Percentiles rank a stretch among this genome's conserved stretches.
Evolutionary conservation across 2,329 filamentous ascomycete genomes (phyloP).

Genomic region (Rasamsonia emersonii): DNA sequence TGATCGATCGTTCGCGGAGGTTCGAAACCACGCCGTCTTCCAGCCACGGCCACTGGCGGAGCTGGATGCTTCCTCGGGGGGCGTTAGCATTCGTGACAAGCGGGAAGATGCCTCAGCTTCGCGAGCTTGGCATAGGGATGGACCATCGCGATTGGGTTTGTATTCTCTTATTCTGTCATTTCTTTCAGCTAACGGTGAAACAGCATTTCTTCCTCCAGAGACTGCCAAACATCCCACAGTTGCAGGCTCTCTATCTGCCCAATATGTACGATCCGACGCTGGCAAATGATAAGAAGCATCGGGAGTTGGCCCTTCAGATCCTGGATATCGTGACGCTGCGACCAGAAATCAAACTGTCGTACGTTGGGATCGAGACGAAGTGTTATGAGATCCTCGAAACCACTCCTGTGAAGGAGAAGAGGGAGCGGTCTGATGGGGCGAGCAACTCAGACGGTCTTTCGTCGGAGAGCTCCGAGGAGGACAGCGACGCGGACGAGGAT

Average conservation of each 20-base stretch:
- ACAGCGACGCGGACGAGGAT: constrained; percentile 30
- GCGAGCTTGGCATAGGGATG: constrained; percentile 63
- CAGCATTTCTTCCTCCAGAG: constrained; percentile 72
- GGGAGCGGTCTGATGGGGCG: no score
- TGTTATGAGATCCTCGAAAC: constrained; percentile 74
- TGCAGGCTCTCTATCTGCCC: constrained; percentile 63
- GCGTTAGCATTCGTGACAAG: constrained; percentile 66
- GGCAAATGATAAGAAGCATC: constrained; percentile 46
- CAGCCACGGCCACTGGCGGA: constrained; percentile 47
- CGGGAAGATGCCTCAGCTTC: constrained; percentile 62
- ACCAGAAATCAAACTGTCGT: constrained; percentile 67
- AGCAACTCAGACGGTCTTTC: constrained; percentile 11
- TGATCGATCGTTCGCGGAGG: constrained; percentile 62
- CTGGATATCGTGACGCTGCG: constrained; percentile 69
- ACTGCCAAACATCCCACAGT: constrained; percentile 59
- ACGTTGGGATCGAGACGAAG: constrained; percentile 66
- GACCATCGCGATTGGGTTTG: constrained; percentile 69
- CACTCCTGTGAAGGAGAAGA: constrained; percentile 29
- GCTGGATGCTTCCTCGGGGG: constrained; percentile 64
- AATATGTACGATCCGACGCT: constrained; percentile 55
- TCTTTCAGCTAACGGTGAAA: constrained; percentile 11
- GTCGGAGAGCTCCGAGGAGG: constrained; percentile 22
- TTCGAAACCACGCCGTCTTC: constrained; percentile 31
- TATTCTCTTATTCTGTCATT: constrained; percentile 1
- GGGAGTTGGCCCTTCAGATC: constrained; percentile 66